Evolutionary conservation across 495 filamentous ascomycete species (phyloP), one percentile per base, ranked within the genome.

Genomic region (Penicillium psychrofluorescens): DNA sequence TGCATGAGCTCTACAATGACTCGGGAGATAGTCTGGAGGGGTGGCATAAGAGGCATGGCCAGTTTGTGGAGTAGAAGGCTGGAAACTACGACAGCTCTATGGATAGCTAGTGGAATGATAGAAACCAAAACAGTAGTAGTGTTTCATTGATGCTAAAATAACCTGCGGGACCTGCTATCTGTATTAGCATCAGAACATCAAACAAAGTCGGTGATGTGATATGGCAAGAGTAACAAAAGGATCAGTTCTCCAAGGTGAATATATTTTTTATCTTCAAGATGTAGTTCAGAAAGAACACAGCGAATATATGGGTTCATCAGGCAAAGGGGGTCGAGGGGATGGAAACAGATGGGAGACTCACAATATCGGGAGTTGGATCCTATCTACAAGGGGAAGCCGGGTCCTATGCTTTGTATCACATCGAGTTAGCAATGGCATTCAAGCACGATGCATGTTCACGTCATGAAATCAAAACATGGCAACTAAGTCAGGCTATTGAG

Each of bases 161-260:
- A 35, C 22, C 3, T 15, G 10, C 7, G 38, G 32, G 27, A 35
- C 42, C 57, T 60, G 49, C 14, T 39, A 38, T 47, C 48, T 45
- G 22, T 35, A 41, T 61, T 55, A 50, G 55, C 45, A 54, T 48
- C 27, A 38, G 45, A 44, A 39, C 46, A 54, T 45, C 45, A 29
- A 11, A 40, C 38, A 27, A 33, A 0, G 44, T 57, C 46, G 55
- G 49, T 55, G 45, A 52, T 12, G 43, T 33, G 49, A 35, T 44
- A 36, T 45, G 22, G 44, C 36, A 44, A 45, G 53, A 55, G 43
- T 46, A 40, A 39, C 44, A 43, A 42, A 38, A 50, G 51, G 59
- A 72, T 94, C 88, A 94, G 88, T 85, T 94, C 88, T 91, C 88
- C 86, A 91, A 94, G 84, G 84, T 91, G 85, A 86, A 84, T 78